phyloP scores from a whole-genome alignment of 306 rosid genomes.

The Abrus precatorius region DNA sequence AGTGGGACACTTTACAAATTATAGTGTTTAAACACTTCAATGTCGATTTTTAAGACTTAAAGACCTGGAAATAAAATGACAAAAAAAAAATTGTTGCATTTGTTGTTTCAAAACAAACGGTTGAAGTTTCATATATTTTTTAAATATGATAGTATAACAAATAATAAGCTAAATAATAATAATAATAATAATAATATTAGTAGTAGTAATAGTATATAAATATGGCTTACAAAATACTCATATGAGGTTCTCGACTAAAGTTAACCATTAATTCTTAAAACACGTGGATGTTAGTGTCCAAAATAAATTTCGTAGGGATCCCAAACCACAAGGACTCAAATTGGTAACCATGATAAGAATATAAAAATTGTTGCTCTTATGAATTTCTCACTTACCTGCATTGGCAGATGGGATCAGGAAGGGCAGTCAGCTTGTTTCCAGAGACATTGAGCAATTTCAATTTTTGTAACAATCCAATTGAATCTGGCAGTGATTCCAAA shows the following conservation, averaged over 20 bases:
- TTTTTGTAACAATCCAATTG: slow-evolving; percentile 83
- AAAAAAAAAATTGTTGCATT: background rate
- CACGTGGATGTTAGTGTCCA: background rate
- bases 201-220: background rate
- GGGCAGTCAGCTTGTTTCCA: slow-evolving; percentile 76
- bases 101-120: too few relatives aligned
- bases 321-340: slow-evolving; percentile 24
- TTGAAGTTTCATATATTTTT: too few relatives aligned
- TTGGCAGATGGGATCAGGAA: slow-evolving; percentile 86
- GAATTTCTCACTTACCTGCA: slow-evolving; percentile 71
- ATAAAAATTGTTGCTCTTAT: background rate
- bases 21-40: background rate
- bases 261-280: slow-evolving; percentile 27
- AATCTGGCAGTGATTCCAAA: slow-evolving; percentile 78
- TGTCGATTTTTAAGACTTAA: background rate
- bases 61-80: slow-evolving; percentile 8
- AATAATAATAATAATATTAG: too few relatives aligned
- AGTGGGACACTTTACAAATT: background rate
- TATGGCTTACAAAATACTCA: slow-evolving; percentile 31
- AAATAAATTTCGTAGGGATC: slow-evolving; percentile 5
- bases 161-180: too few relatives aligned
- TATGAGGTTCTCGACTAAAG: slow-evolving; percentile 1
- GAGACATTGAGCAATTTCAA: slow-evolving; percentile 79
- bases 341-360: background rate
- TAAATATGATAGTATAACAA: too few relatives aligned